phyloP scores from a whole-genome alignment of 441 rosid genomes.

The Syzygium malaccense region DNA sequence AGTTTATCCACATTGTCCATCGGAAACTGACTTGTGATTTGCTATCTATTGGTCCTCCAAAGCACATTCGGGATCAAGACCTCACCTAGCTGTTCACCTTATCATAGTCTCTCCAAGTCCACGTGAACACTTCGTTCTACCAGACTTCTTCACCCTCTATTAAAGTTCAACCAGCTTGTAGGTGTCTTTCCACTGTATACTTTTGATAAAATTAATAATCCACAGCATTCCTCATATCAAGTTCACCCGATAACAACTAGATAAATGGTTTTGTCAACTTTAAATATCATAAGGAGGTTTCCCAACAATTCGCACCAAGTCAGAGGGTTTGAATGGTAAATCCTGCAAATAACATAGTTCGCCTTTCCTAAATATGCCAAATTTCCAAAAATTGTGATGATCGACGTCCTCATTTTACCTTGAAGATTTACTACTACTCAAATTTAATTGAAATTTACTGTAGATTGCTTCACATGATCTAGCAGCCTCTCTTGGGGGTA shows the following conservation, averaged over 20 bases:
- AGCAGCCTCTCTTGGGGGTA: neutral
- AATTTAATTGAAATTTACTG: neutral
- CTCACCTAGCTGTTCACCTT: neutral
- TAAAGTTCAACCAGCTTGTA: neutral
- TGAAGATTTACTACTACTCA: neutral
- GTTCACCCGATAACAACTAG: neutral
- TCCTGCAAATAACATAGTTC: neutral
- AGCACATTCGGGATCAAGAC: neutral
- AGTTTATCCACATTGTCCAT: neutral
- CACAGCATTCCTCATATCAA: neutral
- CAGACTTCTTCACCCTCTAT: neutral
- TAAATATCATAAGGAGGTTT: neutral
- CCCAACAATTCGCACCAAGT: neutral
- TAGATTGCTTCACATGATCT: neutral
- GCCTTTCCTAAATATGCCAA: neutral
- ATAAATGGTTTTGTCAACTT: neutral
- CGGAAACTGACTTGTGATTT: neutral
- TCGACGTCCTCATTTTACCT: neutral
- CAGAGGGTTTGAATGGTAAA: neutral
- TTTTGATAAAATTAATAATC: neutral
- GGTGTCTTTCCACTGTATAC: neutral
- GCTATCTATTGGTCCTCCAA: neutral
- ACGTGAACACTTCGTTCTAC: neutral
- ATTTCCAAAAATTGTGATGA: neutral
- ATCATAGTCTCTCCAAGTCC: neutral